Evolutionary conservation across 768 basidiomycete genomes (phyloP).

Genomic region (Amanita brunnescens): DNA sequence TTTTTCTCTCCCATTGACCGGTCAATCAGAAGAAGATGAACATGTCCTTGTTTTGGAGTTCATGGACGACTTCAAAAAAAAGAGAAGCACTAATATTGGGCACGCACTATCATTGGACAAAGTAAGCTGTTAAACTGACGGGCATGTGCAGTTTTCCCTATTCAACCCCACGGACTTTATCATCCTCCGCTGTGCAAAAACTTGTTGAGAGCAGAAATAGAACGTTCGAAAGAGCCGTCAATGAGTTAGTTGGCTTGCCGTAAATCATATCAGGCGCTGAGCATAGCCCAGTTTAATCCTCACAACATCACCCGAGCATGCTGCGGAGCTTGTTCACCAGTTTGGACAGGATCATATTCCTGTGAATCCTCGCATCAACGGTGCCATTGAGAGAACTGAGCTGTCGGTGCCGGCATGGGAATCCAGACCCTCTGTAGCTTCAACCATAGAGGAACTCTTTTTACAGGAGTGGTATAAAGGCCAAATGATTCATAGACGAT

Average conservation of each 20-base stretch:
- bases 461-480: constrained; percentile 57
- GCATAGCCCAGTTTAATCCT: constrained; percentile 40
- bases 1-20: constrained; percentile 45
- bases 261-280: neutral
- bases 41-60: constrained; percentile 41
- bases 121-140: neutral
- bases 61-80: constrained; percentile 26
- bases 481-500: constrained; percentile 56
- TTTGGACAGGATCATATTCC: constrained; percentile 70
- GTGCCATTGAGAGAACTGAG: constrained; percentile 7
- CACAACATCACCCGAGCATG: constrained; percentile 51
- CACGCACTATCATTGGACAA: constrained; percentile 10
- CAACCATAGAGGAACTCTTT: constrained; percentile 49
- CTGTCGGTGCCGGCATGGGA: constrained; percentile 31
- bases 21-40: constrained; percentile 17
- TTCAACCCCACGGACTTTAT: constrained; percentile 30
- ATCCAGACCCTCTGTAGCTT: constrained; percentile 48
- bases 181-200: constrained; percentile 53
- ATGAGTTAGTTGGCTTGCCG: constrained; percentile 39
- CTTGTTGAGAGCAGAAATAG: constrained; percentile 65
- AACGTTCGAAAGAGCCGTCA: constrained; percentile 53
- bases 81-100: constrained; percentile 22
- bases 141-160: constrained; percentile 16
- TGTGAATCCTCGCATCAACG: constrained; percentile 39
- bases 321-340: constrained; percentile 51